Conservation (phyloP, 164 flowering plant genomes). For the Annona cherimola region DNA sequence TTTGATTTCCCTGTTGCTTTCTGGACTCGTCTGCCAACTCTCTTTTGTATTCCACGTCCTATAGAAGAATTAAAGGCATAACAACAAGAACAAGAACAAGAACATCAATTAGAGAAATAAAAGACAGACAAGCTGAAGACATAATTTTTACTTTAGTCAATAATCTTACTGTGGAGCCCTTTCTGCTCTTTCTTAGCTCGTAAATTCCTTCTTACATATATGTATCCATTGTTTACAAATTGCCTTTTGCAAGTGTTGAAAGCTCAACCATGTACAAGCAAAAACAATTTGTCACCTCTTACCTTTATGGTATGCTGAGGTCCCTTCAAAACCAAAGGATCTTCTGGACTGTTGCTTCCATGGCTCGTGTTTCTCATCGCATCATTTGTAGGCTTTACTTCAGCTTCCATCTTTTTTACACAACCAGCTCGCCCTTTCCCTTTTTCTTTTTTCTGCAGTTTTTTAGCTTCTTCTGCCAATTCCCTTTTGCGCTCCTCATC, state of each 20-base stretch:
- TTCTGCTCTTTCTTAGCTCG: conserved; percentile 41
- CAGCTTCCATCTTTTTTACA: conserved; percentile 17
- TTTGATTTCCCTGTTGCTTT: conserved; percentile 22
- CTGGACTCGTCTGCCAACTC: conserved; percentile 26
- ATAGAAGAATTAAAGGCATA: conserved; percentile 7
- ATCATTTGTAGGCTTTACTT: conserved; percentile 9
- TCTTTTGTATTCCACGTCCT: conserved; percentile 35
- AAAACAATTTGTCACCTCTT: conserved; percentile 3
- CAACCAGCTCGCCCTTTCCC: conserved; percentile 16
- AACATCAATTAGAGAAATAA: neutral
- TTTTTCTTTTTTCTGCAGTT: conserved; percentile 22
- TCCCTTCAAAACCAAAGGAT: conserved; percentile 11
- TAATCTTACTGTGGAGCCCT: conserved; percentile 31
- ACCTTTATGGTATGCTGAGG: conserved; percentile 33
- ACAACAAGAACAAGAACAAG: neutral
- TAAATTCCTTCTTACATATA: conserved; percentile 28
- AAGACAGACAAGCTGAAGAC: neutral
- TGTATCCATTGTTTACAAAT: neutral
- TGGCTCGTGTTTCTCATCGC: conserved; percentile 13
- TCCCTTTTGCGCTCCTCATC: conserved; percentile 27
- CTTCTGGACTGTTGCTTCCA: conserved; percentile 17
- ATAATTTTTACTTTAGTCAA: neutral
- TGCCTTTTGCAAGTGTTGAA: neutral
- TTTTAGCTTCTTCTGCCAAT: conserved; percentile 24
- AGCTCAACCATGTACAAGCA: neutral